Evolutionary conservation across 768 basidiomycete species (phyloP).

Genomic region (Krasilnikovozyma curviuscula): DNA sequence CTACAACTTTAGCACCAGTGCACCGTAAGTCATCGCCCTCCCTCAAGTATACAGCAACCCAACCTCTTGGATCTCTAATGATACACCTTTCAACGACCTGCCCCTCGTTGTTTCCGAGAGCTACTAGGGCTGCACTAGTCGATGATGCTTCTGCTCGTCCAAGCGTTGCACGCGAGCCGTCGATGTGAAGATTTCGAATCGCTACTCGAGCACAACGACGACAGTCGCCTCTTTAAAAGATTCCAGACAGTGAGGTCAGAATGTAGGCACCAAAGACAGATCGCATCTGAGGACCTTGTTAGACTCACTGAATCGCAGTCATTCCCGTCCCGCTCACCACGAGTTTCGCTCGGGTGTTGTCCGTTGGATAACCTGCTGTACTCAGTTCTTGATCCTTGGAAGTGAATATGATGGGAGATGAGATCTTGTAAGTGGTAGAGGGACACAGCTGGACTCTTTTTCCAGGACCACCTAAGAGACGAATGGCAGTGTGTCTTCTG

Average conservation of each 20-base stretch:
- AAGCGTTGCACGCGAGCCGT: conserved; percentile 22
- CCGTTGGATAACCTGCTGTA: conserved; percentile 29
- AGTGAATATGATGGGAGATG: conserved; percentile 26
- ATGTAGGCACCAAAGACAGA: neutral
- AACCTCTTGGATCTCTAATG: conserved; percentile 24
- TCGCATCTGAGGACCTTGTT: neutral
- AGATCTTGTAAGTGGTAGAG: conserved; percentile 19
- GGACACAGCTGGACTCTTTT: conserved; percentile 27
- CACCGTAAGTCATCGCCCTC: conserved; percentile 26
- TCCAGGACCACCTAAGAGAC: conserved; percentile 22
- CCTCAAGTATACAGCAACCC: conserved; percentile 26
- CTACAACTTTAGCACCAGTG: conserved; percentile 21
- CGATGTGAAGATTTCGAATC: conserved; percentile 23
- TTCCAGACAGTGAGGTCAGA: neutral
- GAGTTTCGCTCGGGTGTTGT: conserved; percentile 25
- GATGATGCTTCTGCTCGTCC: conserved; percentile 19
- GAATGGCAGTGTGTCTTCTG: neutral
- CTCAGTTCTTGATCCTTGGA: conserved; percentile 28
- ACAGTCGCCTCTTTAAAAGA: conserved; percentile 21
- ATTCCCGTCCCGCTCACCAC: conserved; percentile 28
- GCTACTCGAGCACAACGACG: conserved; percentile 24
- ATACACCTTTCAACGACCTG: conserved; percentile 20
- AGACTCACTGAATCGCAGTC: conserved; percentile 19
- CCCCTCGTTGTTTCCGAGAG: conserved; percentile 24
- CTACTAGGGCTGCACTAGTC: conserved; percentile 15